Evolutionary conservation across 768 basidiomycete genomes (phyloP).

Genomic region (Psilocybe azurescens): DNA sequence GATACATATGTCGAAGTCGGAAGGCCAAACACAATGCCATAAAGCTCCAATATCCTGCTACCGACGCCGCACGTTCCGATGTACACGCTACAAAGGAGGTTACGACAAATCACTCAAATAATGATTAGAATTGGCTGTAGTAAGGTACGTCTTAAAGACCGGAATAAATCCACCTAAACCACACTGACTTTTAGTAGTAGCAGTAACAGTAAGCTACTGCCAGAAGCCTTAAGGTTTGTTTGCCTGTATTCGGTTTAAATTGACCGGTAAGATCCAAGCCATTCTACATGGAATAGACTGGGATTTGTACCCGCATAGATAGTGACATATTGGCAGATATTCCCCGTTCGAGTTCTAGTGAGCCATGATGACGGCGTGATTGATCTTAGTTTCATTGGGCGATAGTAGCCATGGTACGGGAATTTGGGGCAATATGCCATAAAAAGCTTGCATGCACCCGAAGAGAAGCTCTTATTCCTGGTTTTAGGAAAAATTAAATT

Average conservation of each 20-base stretch:
- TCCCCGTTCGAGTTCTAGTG: not conserved
- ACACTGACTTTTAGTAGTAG: not conserved
- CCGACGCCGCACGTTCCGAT: slow-evolving; percentile 11
- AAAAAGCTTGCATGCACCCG: not conserved
- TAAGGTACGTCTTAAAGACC: slow-evolving; percentile 6
- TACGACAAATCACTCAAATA: not conserved
- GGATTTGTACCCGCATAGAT: not conserved
- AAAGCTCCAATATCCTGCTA: no score
- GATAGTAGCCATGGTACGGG: slow-evolving; percentile 3
- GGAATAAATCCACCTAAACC: slow-evolving; percentile 3
- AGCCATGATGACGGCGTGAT: slow-evolving; percentile 2
- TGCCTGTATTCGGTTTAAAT: not conserved
- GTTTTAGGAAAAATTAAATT: no score
- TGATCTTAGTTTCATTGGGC: not conserved
- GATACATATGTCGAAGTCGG: no score
- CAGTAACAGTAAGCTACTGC: not conserved
- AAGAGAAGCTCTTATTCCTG: slow-evolving; percentile 8
- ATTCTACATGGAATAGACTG: not conserved
- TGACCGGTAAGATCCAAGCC: not conserved
- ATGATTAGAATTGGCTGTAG: slow-evolving; percentile 2
- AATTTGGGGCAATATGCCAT: not conserved
- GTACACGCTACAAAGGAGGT: not conserved
- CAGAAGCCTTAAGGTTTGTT: not conserved
- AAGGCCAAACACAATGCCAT: no score
- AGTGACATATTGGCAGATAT: not conserved